Evolutionary conservation across 2,329 filamentous ascomycete genomes (phyloP), one percentile per base, ranked within the genome.

Genomic region (Phialemoniopsis sp.): DNA sequence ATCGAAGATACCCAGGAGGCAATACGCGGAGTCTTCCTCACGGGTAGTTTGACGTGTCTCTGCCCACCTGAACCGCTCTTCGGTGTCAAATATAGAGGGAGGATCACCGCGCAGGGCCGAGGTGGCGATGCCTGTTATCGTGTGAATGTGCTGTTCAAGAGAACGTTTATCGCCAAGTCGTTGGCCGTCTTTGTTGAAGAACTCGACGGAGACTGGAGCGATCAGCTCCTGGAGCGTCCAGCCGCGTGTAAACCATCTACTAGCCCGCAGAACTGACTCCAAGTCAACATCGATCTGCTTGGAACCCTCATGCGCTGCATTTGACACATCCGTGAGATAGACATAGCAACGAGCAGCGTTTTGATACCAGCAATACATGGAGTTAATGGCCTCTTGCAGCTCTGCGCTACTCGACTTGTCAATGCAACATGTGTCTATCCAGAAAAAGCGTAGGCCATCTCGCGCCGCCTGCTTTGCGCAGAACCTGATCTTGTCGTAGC

Each of bases 161-260:
- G 44, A 46, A 10, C 12, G 38, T 42, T 55, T 58, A 29, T 49
- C 39, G 15, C 56, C 55, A 10, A 60, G 44, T 6, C 21, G 34
- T 16, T 19, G 28, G 9, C 46, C 31, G 6, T 53, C 47, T 3
- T 37, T 21, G 7, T 46, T 42, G 35, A 52, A 60, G 47, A 60
- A 60, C 19, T 51, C 49, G 16, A 59, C 50, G 5, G 26, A 37
- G 30, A 13, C 10, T 4, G 56, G 57, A 4, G 54, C 56, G 2
- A 52, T 10, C 5, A 52, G 47, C 36, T 49, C 50, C 21, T 47
- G 47, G 16, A 47, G 45, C 31, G 46, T 53, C 46, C 45, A 49
- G 14, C 46, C 47, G 12, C 45, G 37, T 3, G 17, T 41, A 26
- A 47, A 47, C 42, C 45, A 47, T 3, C 39, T 29, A n/a, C 21